phyloP scores from a whole-genome alignment of 495 filamentous ascomycete genomes.

The Aspergillus olivimuriae region DNA sequence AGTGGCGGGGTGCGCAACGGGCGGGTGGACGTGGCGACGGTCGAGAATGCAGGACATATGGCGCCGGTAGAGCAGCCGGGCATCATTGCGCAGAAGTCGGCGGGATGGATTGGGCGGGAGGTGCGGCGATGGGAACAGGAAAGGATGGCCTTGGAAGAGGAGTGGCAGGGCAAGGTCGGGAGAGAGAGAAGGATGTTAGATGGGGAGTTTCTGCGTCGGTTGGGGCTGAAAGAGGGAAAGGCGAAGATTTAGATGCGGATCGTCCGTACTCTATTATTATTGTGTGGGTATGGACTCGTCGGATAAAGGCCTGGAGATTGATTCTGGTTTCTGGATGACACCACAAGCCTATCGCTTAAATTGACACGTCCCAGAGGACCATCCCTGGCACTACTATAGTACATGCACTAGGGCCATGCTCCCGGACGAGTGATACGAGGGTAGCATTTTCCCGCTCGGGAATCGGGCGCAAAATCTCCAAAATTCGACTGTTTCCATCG shows the following conservation, averaged over 20 bases:
- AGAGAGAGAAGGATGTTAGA: neutral
- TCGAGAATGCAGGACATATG: slow-evolving; percentile 3
- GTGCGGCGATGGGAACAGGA: neutral
- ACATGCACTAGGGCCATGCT: too few species aligned
- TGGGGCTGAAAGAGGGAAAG: neutral
- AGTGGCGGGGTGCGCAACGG: neutral
- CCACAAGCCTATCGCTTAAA: too few species aligned
- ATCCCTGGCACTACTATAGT: too few species aligned
- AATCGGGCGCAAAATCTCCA: too few species aligned
- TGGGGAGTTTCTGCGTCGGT: neutral
- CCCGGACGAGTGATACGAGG: too few species aligned
- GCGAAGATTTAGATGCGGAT: neutral
- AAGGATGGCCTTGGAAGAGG: neutral
- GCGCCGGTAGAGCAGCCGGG: neutral
- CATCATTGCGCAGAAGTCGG: neutral
- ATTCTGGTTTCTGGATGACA: too few species aligned
- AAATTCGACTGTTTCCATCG: too few species aligned
- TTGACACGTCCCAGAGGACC: too few species aligned
- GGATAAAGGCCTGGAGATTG: too few species aligned
- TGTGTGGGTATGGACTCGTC: too few species aligned
- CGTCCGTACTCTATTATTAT: neutral
- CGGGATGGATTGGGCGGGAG: neutral
- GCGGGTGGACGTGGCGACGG: neutral
- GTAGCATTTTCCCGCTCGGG: too few species aligned
- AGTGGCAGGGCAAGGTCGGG: slow-evolving; percentile 1